Base-by-base conservation (phyloP, 148 eudicot genomes). In the Selenicereus undatus region DNA sequence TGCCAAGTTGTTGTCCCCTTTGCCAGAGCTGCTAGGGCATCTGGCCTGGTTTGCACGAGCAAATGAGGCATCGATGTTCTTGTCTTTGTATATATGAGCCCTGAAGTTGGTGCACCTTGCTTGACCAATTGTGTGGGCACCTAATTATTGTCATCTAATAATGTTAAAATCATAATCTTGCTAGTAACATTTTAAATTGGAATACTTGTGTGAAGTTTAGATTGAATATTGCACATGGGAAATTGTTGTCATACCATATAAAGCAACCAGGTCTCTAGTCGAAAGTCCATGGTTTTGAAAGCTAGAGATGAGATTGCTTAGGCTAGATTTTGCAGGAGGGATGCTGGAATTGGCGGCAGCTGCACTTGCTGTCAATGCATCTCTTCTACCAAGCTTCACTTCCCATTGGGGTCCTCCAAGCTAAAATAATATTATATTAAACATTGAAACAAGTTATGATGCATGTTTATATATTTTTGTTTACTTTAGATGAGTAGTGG, bases 81-180 rank as follows among this genome's bases (percentile, higher is more conserved):
- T 82, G 50, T 89, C 90, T 72, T 82, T 83, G 90, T 89, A 89
- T 60, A 89, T 82, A 50, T 87, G 87, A 16, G 80, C 74, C 76
- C 91, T 84, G 83, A 80, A 87, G 77, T 62, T 58, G 4, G 87
- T 69, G 77, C 91, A 89, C 77, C 91, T 87, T 54, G 90, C 87
- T 86, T 84, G 82, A 18, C 91, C 91, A 11, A 89, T 87, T 32
- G 90, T 89, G 84, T 89, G 91, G 10, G 86, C 85, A n/a, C 90
- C 91, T 89, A 65, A 16, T 22, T 7, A 13, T 17, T 56, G 21
- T 56, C 62, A 56, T 56, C 6, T 56, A 48, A 48, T 48, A 48
- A 48, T 8, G 52, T 48, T 48, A 48, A 48, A 12, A 48, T 48
- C 13, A 4, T 48, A 8, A 48, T 48, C 2, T 48, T 48, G 8